Evolutionary conservation across 2,329 filamentous ascomycete species (phyloP).

Genomic region (Epichloe amarillans): DNA sequence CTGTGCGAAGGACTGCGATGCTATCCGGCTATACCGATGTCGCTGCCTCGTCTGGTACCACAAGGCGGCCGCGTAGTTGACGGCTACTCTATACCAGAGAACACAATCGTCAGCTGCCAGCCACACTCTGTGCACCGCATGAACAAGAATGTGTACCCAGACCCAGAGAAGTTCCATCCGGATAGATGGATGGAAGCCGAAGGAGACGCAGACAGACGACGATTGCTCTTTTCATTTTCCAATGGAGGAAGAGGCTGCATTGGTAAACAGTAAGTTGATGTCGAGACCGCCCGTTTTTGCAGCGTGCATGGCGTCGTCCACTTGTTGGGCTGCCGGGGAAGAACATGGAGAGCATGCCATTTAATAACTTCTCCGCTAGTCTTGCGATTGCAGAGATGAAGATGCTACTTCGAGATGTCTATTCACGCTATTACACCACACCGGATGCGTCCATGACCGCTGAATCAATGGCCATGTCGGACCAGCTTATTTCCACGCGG

Average conservation of each 20-base stretch:
- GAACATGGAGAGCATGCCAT: no score
- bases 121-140: constrained; percentile 47
- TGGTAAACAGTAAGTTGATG: constrained; percentile 47
- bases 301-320: neutral
- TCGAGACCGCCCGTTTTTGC: neutral
- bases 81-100: constrained; percentile 37
- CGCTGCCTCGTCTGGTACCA: constrained; percentile 47
- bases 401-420: constrained; percentile 47
- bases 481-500: constrained; percentile 54
- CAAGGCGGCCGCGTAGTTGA: constrained; percentile 40
- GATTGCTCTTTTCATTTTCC: constrained; percentile 52
- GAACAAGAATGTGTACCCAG: constrained; percentile 56
- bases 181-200: constrained; percentile 69
- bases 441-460: constrained; percentile 39
- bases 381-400: constrained; percentile 58
- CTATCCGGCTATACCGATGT: constrained; percentile 54
- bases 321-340: no score
- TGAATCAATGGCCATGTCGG: constrained; percentile 48
- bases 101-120: constrained; percentile 47
- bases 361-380: constrained; percentile 10
- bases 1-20: constrained; percentile 48
- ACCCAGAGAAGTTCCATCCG: constrained; percentile 65
- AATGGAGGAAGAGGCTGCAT: constrained; percentile 52
- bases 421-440: constrained; percentile 42
- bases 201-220: constrained; percentile 57